These are phyloP conservation scores for Cicer pinnatifidum DNA, from an alignment of 306 rosid genomes.

Conservation along the genomic window DNA sequence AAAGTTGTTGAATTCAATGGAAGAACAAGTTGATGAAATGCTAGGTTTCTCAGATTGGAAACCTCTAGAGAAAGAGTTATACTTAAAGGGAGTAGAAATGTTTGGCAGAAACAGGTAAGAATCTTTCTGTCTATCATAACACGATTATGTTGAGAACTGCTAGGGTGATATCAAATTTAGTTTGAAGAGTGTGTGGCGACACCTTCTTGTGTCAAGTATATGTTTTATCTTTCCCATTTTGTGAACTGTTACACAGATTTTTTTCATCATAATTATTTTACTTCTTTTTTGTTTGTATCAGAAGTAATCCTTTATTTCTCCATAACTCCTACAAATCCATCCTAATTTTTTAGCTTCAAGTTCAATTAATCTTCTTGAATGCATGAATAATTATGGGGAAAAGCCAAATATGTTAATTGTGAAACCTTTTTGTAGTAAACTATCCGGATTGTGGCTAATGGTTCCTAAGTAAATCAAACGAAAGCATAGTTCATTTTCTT, in stretches of 20 bases:
- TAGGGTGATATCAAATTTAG: slow-evolving; percentile 26
- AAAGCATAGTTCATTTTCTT: slow-evolving; percentile 20
- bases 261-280: background rate
- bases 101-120: slow-evolving; percentile 89
- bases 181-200: slow-evolving; percentile 18
- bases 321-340: slow-evolving; percentile 21
- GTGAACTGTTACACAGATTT: slow-evolving; percentile 9
- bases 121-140: slow-evolving; percentile 34
- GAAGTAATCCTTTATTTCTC: slow-evolving; percentile 31
- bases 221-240: slow-evolving; percentile 33
- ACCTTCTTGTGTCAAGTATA: slow-evolving; percentile 32
- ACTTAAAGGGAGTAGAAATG: slow-evolving; percentile 90
- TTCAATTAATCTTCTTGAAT: slow-evolving; percentile 32
- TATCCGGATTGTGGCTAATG: slow-evolving; percentile 23
- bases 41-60: slow-evolving; percentile 67
- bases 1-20: slow-evolving; percentile 48
- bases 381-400: slow-evolving; percentile 26
- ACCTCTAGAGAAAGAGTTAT: slow-evolving; percentile 84
- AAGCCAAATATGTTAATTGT: slow-evolving; percentile 8
- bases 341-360: slow-evolving; percentile 41
- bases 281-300: background rate
- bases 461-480: slow-evolving; percentile 25
- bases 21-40: slow-evolving; percentile 48
- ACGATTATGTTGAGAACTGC: slow-evolving; percentile 35
- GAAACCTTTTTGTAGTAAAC: slow-evolving; percentile 36